A percentile compares a stretch with the other conserved stretches of the same genome.
These are phyloP conservation scores for Eucalyptus curtisii DNA, from an alignment of 345 rosid genomes.

Conservation along the genomic window DNA sequence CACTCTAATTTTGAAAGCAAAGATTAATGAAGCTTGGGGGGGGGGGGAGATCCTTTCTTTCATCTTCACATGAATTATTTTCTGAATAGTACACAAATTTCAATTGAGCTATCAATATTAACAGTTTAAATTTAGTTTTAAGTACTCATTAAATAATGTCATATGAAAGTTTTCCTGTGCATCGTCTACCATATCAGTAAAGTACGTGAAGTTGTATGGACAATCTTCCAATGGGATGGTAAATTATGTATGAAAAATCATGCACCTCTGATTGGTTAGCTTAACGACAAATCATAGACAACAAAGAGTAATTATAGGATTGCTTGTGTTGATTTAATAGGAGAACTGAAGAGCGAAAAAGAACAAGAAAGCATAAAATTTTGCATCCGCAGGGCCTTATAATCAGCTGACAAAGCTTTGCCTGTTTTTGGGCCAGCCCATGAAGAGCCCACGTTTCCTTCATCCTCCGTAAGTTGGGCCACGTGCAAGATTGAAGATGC, in stretches of 20 bases:
- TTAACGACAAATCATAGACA: neutral
- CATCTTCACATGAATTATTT: too few species aligned
- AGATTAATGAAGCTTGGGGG: neutral
- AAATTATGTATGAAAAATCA: neutral
- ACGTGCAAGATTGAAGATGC: neutral
- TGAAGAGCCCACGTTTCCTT: neutral
- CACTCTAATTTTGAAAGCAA: neutral
- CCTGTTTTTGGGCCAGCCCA: neutral
- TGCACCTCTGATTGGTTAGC: neutral
- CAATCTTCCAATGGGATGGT: neutral
- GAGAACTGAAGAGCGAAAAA: neutral
- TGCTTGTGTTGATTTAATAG: neutral
- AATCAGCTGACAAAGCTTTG: neutral
- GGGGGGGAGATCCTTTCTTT: neutral
- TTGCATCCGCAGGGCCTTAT: neutral
- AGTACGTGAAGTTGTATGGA: neutral
- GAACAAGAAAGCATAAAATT: neutral
- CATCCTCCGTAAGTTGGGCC: neutral
- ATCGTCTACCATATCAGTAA: neutral
- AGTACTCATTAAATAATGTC: neutral
- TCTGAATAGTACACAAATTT: neutral
- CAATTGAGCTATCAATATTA: neutral
- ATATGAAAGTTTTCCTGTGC: neutral
- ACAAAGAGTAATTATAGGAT: neutral
- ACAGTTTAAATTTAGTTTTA: neutral